A percentile compares a stretch with the other conserved stretches of the same genome.
These are phyloP conservation scores for Colletotrichum coccodes DNA, from an alignment of 2,329 filamentous ascomycete genomes.

Conservation along the genomic window DNA sequence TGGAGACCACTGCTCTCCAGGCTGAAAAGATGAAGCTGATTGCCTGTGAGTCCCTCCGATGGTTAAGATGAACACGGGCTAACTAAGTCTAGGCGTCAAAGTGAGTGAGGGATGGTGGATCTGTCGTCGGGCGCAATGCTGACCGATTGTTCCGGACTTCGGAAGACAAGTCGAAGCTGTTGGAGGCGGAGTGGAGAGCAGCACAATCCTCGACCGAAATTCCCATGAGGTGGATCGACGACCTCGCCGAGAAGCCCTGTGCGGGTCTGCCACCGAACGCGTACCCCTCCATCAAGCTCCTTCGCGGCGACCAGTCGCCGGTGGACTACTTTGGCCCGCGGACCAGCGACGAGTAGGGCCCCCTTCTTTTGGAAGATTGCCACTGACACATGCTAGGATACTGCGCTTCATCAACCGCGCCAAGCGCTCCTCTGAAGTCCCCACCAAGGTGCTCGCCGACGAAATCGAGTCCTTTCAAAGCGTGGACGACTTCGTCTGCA, in stretches of 20 bases:
- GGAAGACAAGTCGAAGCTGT: not conserved
- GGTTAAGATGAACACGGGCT: not conserved
- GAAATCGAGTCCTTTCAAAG: conserved; percentile 39
- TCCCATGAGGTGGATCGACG: conserved; percentile 6
- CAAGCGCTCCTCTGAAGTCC: conserved; percentile 38
- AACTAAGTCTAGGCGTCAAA: not conserved
- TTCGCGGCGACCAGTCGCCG: not conserved
- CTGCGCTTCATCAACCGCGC: conserved; percentile 38
- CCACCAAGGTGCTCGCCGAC: conserved; percentile 34
- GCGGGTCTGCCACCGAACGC: not conserved
- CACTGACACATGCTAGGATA: conserved; percentile 33
- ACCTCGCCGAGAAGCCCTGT: not conserved
- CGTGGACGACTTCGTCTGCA: conserved; percentile 44
- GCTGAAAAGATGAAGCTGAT: not conserved
- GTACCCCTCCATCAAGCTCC: conserved; percentile 14
- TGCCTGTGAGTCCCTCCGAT: conserved; percentile 15
- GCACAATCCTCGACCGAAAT: conserved; percentile 8
- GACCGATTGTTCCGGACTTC: not conserved
- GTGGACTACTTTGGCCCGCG: conserved; percentile 11
- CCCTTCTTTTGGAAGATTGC: not conserved
- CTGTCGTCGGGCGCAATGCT: not conserved
- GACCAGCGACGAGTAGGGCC: conserved; percentile 12
- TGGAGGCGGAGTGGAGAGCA: conserved; percentile 10
- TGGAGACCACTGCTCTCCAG: not conserved
- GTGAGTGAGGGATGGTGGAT: not conserved